Conservation (phyloP, 768 basidiomycete genomes). For the Sarcomyxa edulis region DNA sequence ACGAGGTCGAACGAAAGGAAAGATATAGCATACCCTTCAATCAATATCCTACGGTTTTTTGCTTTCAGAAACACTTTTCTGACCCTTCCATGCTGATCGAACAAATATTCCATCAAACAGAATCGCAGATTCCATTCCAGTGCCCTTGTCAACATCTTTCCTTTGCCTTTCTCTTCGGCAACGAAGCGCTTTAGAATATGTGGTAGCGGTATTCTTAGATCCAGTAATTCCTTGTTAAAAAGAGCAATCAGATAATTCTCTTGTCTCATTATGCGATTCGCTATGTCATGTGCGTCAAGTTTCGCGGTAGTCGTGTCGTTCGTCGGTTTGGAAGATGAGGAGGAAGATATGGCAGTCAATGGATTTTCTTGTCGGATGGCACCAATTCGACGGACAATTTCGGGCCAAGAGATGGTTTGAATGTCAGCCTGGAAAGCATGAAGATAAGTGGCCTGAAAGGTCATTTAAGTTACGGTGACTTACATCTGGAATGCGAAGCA, state of each 20-base stretch:
- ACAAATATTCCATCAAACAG: conserved; percentile 93
- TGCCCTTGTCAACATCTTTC: conserved; percentile 79
- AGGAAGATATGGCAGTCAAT: conserved; percentile 78
- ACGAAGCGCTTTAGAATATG: conserved; percentile 45
- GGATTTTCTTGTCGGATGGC: conserved; percentile 92
- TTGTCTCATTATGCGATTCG: conserved; percentile 95
- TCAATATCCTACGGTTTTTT: conserved; percentile 69
- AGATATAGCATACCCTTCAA: conserved; percentile 66
- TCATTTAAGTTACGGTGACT: conserved; percentile 17
- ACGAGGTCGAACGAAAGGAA: neutral
- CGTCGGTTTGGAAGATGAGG: conserved; percentile 32
- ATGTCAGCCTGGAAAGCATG: conserved; percentile 78
- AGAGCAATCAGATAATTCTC: conserved; percentile 98
- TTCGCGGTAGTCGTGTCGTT: conserved; percentile 73
- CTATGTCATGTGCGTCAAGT: conserved; percentile 96
- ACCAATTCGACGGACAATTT: conserved; percentile 86
- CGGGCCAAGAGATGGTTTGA: conserved; percentile 95
- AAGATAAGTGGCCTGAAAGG: conserved; percentile 2
- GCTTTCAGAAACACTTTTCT: conserved; percentile 88
- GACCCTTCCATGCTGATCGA: conserved; percentile 86
- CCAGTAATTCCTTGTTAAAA: conserved; percentile 94
- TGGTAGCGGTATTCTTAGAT: conserved; percentile 82
- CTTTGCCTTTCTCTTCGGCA: conserved; percentile 54
- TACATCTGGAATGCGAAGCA: conserved; percentile 94
- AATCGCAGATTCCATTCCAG: conserved; percentile 97